These are phyloP conservation scores for Erythrobasidium hasegawianum DNA, from an alignment of 1,284 basidiomycete genomes.

Conservation along the genomic window DNA sequence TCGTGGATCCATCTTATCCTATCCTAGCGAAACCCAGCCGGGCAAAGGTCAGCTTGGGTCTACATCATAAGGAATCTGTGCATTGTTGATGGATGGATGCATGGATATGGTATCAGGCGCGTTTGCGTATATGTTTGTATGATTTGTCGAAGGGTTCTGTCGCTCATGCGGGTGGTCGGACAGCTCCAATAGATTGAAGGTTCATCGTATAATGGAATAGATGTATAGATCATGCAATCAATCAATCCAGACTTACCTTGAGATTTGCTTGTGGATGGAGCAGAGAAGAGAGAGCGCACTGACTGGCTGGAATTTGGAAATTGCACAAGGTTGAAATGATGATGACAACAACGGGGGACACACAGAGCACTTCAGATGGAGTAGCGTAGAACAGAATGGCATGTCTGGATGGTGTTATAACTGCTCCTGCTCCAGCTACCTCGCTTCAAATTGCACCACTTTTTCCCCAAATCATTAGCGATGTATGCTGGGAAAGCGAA, in stretches of 20 bases:
- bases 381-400: neutral
- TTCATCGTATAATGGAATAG: slow-evolving; percentile 24
- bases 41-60: neutral
- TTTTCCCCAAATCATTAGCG: neutral
- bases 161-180: slow-evolving; percentile 21
- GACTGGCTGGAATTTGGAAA: too few relatives aligned
- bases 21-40: slow-evolving; percentile 6
- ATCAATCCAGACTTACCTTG: neutral
- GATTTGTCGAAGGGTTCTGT: neutral
- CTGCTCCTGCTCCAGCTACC: too few relatives aligned
- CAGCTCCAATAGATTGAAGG: slow-evolving; percentile 37
- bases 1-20: slow-evolving; percentile 33
- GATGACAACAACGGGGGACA: slow-evolving; percentile 1
- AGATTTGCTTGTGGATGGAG: too few relatives aligned
- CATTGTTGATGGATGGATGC: neutral
- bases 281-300: neutral
- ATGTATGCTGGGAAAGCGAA: neutral
- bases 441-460: slow-evolving; percentile 35
- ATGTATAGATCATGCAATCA: neutral
- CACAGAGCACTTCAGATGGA: neutral
- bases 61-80: neutral
- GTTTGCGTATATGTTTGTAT: slow-evolving; percentile 27
- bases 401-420: too few relatives aligned
- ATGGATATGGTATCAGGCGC: slow-evolving; percentile 27
- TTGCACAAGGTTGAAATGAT: neutral